Evolutionary conservation across 2,329 filamentous ascomycete genomes (phyloP), one percentile per base, ranked within the genome.

Genomic region (Fusarium metavorans): DNA sequence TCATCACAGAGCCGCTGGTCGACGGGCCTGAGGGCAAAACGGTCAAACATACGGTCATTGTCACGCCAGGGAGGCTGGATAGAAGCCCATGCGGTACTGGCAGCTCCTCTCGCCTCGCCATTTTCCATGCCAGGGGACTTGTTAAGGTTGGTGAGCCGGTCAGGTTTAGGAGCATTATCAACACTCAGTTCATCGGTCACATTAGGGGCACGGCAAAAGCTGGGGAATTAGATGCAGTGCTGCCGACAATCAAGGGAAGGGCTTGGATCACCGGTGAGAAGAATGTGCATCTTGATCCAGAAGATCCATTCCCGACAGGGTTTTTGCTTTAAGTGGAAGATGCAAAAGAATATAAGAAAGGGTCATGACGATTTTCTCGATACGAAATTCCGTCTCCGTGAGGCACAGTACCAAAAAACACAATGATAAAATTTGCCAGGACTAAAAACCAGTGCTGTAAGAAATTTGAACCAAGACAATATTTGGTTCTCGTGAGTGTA

Each of bases 201-300:
- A 84, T 87, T 62, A 41, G 80, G 14, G 80, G 81, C 0, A 82
- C 77, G 0, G 81, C 82, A 2, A 84, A 78, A 45, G 81, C 87
- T 2, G 85, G 84, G 1, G 50, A 79, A 0, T 83, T 82, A 41
- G 76, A 82, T 27, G 85, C 85, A 4, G 78, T 87, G 14, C 60
- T 85, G 8, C 82, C 86, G 0, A 83, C 80, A 0, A 78, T 87
- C 3, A 83, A 85, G 58, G 85, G 86, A 0, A 77, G 84, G 23
- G 85, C 81, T 3, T 87, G 86, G 85, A 84, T 87, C 56, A 86
- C 85, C 0, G 80, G 84, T 27, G 84, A 82, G 70, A 85, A 85
- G 70, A 82, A 86, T 62, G 77, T 84, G 4, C 78, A 85, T n/a
- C 71, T 87, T 13, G 85, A 87, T 66, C 81, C 83, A 2, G 80